Conservation (phyloP, 306 rosid species). For the Malus orientalis region DNA sequence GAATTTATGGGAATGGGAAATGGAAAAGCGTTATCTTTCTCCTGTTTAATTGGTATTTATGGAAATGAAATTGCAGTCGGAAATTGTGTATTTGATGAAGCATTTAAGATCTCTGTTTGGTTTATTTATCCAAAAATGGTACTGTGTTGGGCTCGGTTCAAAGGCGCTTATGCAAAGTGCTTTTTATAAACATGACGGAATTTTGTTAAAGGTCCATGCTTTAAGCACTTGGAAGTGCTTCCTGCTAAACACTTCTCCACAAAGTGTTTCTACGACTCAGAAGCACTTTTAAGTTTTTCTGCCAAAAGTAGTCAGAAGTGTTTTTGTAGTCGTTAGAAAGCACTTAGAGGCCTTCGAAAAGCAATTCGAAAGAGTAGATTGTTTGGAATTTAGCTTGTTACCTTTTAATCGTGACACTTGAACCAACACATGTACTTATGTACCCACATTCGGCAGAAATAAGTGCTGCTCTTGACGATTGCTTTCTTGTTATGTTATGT, state of each 20-base stretch:
- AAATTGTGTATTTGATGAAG: not conserved
- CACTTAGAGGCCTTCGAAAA: not conserved
- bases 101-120: not conserved
- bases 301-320: not conserved
- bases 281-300: not conserved
- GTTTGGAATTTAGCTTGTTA: not conserved
- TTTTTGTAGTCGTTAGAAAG: not conserved
- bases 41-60: not conserved
- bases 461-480: not conserved
- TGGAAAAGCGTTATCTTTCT: not conserved
- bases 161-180: not conserved
- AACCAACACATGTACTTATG: not conserved
- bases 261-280: not conserved
- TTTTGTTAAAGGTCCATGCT: not conserved
- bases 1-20: not conserved
- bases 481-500: not conserved
- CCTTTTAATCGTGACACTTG: not conserved
- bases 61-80: not conserved
- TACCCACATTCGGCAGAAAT: not conserved
- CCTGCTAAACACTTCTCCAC: not conserved
- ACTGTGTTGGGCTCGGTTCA: not conserved
- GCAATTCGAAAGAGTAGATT: not conserved
- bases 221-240: not conserved
- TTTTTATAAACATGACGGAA: not conserved
- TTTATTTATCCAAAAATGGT: no score